Percentiles rank a stretch among this genome's conserved stretches.
These are phyloP conservation scores for Fusarium miscanthi DNA, from an alignment of 2,329 filamentous ascomycete species.

Conservation along the genomic window DNA sequence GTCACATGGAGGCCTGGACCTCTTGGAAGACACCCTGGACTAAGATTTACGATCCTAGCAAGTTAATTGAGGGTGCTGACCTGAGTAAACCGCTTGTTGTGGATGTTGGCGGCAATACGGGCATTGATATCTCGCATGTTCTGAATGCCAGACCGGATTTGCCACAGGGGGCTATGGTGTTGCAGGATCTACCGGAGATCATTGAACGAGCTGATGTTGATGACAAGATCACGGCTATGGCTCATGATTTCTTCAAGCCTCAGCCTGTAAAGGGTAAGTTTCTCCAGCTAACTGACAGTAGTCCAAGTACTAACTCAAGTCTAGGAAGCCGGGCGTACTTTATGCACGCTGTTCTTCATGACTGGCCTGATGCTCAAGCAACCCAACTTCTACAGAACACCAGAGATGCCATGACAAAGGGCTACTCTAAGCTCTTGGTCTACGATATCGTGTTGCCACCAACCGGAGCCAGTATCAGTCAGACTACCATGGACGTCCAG, in stretches of 20 bases:
- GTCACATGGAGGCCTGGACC: slow-evolving; percentile 36
- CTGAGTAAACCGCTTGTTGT: slow-evolving; percentile 22
- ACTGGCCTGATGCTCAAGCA: slow-evolving; percentile 58
- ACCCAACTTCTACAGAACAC: slow-evolving; percentile 44
- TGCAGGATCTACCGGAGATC: slow-evolving; percentile 35
- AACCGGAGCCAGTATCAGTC: slow-evolving; percentile 32
- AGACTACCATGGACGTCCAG: slow-evolving; percentile 46
- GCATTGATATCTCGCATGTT: slow-evolving; percentile 28
- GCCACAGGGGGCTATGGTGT: not conserved
- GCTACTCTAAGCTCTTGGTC: slow-evolving; percentile 44
- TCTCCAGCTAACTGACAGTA: too few relatives aligned
- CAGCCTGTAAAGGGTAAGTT: slow-evolving; percentile 23
- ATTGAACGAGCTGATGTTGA: slow-evolving; percentile 17
- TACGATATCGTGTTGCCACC: slow-evolving; percentile 37
- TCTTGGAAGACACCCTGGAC: slow-evolving; percentile 38
- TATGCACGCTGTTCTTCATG: slow-evolving; percentile 60
- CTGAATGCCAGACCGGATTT: slow-evolving; percentile 12
- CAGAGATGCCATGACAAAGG: slow-evolving; percentile 26
- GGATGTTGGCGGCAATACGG: slow-evolving; percentile 33
- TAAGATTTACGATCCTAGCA: slow-evolving; percentile 27
- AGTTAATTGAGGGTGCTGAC: slow-evolving; percentile 13
- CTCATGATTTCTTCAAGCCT: slow-evolving; percentile 32
- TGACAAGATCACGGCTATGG: slow-evolving; percentile 18
- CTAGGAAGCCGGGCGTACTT: slow-evolving; percentile 56
- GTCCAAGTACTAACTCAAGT: not conserved